These are phyloP conservation scores for Globisporangium rhizosaccharum DNA, from an alignment of 352 stramenopile species.

Conservation along the genomic window DNA sequence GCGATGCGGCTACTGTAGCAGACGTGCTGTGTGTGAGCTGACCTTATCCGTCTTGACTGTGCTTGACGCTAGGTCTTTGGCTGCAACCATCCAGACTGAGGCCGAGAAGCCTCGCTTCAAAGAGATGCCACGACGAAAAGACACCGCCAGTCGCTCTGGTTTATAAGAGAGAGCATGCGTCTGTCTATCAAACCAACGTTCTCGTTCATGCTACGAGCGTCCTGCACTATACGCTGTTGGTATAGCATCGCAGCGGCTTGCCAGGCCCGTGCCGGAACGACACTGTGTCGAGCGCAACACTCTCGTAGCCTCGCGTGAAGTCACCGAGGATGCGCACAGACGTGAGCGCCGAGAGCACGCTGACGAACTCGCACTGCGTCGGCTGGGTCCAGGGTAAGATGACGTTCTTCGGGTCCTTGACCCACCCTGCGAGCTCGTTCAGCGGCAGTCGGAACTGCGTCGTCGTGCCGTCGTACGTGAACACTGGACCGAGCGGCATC, in stretches of 20 bases:
- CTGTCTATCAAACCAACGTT: neutral
- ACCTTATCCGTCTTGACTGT: neutral
- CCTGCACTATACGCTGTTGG: conserved; percentile 22
- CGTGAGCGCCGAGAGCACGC: conserved; percentile 80
- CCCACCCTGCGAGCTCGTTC: conserved; percentile 79
- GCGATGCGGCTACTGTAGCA: neutral
- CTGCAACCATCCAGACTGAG: conserved; percentile 2
- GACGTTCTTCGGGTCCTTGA: conserved; percentile 90
- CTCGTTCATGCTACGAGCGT: neutral
- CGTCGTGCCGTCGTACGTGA: conserved; percentile 75
- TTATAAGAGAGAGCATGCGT: neutral
- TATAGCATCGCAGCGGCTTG: conserved; percentile 37
- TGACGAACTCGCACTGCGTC: conserved; percentile 84
- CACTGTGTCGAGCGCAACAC: conserved; percentile 85
- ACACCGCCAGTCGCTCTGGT: neutral
- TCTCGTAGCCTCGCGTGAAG: conserved; percentile 89
- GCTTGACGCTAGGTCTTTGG: conserved; percentile 6
- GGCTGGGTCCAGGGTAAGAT: conserved; percentile 64
- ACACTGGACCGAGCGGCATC: conserved; percentile 73
- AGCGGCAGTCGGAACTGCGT: conserved; percentile 82
- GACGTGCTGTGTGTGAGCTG: neutral
- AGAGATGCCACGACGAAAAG: neutral
- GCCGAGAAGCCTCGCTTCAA: neutral
- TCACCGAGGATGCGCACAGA: conserved; percentile 87
- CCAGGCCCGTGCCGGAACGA: conserved; percentile 50